Percentiles rank a stretch among this genome's conserved stretches.
phyloP scores from a whole-genome alignment of 176 grass and related monocot species.

The Bonia amplexicaulis region DNA sequence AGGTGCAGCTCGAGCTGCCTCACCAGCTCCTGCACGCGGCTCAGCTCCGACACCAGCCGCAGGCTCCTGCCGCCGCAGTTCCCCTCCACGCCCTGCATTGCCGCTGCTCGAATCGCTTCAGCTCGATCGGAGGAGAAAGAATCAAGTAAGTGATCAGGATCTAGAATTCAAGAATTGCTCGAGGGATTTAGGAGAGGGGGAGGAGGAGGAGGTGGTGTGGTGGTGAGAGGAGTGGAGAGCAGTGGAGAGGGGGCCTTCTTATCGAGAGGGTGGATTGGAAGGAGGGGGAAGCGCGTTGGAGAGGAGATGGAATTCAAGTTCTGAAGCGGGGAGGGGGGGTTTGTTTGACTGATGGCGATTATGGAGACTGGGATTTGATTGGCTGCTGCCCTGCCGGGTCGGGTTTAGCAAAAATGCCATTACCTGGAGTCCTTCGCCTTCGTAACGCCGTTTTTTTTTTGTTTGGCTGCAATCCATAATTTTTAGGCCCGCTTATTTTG shows the following conservation, averaged over 20 bases:
- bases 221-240: neutral
- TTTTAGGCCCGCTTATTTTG: too few relatives aligned
- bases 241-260: neutral
- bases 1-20: constrained; percentile 50
- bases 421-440: neutral
- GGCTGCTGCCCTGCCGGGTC: constrained; percentile 17
- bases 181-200: neutral
- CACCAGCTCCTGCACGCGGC: constrained; percentile 39
- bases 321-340: neutral
- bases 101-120: neutral
- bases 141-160: neutral
- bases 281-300: neutral
- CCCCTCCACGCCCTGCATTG: constrained; percentile 35
- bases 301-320: neutral
- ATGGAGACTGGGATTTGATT: constrained; percentile 21
- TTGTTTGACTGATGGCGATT: constrained; percentile 29
- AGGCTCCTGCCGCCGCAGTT: neutral
- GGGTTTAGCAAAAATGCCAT: neutral
- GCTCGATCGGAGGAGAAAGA: neutral
- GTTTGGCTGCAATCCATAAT: too few relatives aligned
- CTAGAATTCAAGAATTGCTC: neutral
- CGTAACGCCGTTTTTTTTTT: neutral
- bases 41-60: constrained; percentile 44
- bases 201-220: neutral
- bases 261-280: neutral